Conservation (phyloP, 1,284 basidiomycete genomes). For the Pseudozyma pruni region DNA sequence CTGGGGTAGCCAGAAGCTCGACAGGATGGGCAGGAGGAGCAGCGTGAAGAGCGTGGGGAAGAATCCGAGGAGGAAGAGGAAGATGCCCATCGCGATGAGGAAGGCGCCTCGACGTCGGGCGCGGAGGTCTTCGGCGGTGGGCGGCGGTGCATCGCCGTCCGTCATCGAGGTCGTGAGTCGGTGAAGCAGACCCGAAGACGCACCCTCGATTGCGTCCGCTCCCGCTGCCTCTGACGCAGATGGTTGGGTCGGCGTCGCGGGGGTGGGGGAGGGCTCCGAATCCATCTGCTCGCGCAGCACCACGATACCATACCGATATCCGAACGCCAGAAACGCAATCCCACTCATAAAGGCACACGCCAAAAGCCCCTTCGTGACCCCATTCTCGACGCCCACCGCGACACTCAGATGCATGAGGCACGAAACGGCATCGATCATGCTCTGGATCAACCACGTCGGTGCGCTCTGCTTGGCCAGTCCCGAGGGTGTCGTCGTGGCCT, state of each 20-base stretch:
- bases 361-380: constrained; percentile 30
- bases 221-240: too few relatives aligned
- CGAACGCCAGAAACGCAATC: constrained; percentile 47
- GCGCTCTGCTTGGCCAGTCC: constrained; percentile 58
- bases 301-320: constrained; percentile 32
- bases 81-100: constrained; percentile 13
- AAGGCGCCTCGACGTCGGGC: constrained; percentile 20
- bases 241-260: too few relatives aligned
- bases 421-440: constrained; percentile 59
- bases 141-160: constrained; percentile 2
- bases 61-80: constrained; percentile 30
- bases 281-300: constrained; percentile 44
- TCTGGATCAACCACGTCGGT: constrained; percentile 57
- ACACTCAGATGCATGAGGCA: constrained; percentile 38
- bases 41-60: constrained; percentile 20
- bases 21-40: constrained; percentile 77
- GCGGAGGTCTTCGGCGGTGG: constrained; percentile 9
- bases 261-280: constrained; percentile 5
- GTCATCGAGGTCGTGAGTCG: constrained; percentile 1
- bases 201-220: too few relatives aligned
- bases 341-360: constrained; percentile 41
- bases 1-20: constrained; percentile 84
- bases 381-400: constrained; percentile 40
- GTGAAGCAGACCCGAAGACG: too few relatives aligned
- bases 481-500: constrained; percentile 56